Base-by-base conservation (phyloP, 495 filamentous ascomycete genomes). In the Umbilicaria muhlenbergii region DNA sequence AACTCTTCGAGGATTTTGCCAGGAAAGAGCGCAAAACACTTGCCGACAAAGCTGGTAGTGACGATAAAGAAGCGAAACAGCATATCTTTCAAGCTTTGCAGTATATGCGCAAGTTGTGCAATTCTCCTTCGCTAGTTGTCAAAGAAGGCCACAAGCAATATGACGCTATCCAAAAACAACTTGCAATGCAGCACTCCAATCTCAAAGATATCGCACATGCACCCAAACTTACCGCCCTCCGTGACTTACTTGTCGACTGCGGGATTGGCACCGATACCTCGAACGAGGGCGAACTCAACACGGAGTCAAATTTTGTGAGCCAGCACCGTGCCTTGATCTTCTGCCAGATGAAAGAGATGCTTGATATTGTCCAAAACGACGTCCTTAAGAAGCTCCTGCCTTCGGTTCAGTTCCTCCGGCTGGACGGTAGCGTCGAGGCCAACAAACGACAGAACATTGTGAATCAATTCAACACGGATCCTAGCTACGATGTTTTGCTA, bases 281-380 rank as follows among this genome's bases (percentile, higher is more conserved):
- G 17, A 63, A 66, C 15, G 68, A 70, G 51, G 66, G 67, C 36
- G 72, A 76, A 37, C 53, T 81, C 16, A 77, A 76, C 3, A 73
- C 77, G 2, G 83, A 80, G 41, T 73, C 78, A 12, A 81, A 73
- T 58, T 88, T 84, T 38, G 89, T 96, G 58, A 89, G 84, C 49
- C 91, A 86, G 4, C 91, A 98, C 51, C 83, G 91, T 35, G 92
- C 92, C 2, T 74, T 98, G 41, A 82, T 98, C 51, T 98, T 98
- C 69, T 98, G 89, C 54, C 91, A 98, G 57, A 92, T 96, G 83
- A 95, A 95, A 58, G 92, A 96, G 59, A 98, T 96, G 92, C 68
- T 96, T 15, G 92, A 96, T 58, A 94, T 96, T 69, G 92, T 98
- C 11, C 87, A 95, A 55, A 82, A 81, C 48, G 82, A 86, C 38